A percentile compares a stretch with the other conserved stretches of the same genome.
Evolutionary conservation across 108 stramenopile species (phyloP).

Genomic region (Pseudonitzschia pungens): DNA sequence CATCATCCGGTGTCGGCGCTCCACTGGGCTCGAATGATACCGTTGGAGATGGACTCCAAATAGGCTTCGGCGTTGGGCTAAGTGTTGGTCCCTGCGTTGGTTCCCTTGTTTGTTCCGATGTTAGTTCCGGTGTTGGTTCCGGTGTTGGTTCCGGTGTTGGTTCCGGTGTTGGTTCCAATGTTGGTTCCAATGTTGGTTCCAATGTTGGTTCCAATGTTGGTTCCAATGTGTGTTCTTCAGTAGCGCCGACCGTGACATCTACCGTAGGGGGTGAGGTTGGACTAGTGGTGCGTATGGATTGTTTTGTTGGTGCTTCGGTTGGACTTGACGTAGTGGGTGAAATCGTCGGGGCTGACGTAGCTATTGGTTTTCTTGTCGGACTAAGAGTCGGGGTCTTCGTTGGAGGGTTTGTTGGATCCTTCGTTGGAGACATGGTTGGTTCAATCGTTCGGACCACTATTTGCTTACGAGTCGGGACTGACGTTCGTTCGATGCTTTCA

Average conservation of each 20-base stretch:
- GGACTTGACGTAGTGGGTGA: background rate
- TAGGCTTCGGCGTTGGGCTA: background rate
- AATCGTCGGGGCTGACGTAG: background rate
- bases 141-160: conserved; percentile 7
- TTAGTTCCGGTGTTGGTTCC: conserved; percentile 3
- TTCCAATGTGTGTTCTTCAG: background rate
- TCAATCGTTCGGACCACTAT: background rate
- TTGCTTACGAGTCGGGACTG: background rate
- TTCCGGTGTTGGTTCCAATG: background rate
- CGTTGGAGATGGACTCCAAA: background rate
- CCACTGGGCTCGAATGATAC: background rate
- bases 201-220: background rate
- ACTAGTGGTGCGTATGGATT: background rate
- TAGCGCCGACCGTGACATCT: background rate
- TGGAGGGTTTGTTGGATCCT: background rate
- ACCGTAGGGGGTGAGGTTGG: conserved; percentile 3
- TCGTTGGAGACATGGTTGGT: background rate
- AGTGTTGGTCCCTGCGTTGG: background rate
- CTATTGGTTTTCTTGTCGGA: background rate
- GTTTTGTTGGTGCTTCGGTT: background rate
- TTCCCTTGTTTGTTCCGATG: background rate
- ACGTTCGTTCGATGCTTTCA: no score
- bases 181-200: background rate
- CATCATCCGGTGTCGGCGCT: background rate
- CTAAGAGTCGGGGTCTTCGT: background rate